Base-by-base conservation (phyloP, 768 basidiomycete genomes). In the Boletus pseudopeckii region DNA sequence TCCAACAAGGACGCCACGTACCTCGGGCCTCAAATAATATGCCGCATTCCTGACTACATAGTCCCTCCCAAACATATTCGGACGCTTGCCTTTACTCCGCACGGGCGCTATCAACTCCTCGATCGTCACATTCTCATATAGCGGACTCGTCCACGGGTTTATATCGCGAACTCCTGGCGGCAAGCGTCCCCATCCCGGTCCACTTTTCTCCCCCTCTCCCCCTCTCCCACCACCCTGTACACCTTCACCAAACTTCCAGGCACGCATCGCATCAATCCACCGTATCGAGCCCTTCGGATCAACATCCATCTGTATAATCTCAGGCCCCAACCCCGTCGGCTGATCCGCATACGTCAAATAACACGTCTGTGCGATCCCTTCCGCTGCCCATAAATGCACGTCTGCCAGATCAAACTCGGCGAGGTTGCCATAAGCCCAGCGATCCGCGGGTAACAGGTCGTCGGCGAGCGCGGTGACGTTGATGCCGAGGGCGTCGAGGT, bases 281-380 rank as follows among this genome's bases (percentile, higher is more conserved):
- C 44, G 53, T 34, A 66, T 53, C n/a, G 13, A 52, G 7, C 61
- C 54, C 9, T 57, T 24, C 1, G 8, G 45, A 40, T 63, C 54
- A 4, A 54, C 28, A 5, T 64, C 11, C 61, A 69, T 62, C 28
- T 37, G 50, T 28, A 64, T 4, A 62, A 24, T 28, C 79, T 90
- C 88, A 0, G 88, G 84, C 3, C 80, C 85, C 36, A 91, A 68
- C 0, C 89, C 87, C 4, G 79, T 75, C 1, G 82, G 78, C 62
- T 85, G 80, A 64, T 90, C 88, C 0, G 83, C 85, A 62, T 90
- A 90, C 39, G 78, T 77, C 20, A 83, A 56, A 72, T 81, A 89
- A 65, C 88, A 90, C 1, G 83, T 85, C 63, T 86, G 79, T 24
- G 85, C 83, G n/a, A 91, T 72, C 4, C 87, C 88, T 61, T 88